Percentiles rank a stretch among this genome's conserved stretches.
Conservation (phyloP, 1,284 basidiomycete genomes). For the Gymnopus androsaceus region DNA sequence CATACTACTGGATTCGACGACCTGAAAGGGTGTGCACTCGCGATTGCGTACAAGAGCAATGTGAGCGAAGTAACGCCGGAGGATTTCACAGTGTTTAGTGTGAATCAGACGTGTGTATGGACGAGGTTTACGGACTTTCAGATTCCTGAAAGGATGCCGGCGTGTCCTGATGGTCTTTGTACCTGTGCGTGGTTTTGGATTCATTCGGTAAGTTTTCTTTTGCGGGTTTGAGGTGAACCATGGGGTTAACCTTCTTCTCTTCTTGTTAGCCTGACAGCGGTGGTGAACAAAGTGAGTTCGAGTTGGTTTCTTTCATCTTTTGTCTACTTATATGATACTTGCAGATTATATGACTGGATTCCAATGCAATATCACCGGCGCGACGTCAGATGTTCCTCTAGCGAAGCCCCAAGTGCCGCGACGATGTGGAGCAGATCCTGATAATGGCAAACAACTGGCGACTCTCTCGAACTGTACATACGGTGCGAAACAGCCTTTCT, state of each 20-base stretch:
- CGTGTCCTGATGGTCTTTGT: conserved; percentile 67
- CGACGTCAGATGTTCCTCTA: conserved; percentile 52
- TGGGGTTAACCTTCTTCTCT: conserved; percentile 7
- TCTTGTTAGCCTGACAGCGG: conserved; percentile 39
- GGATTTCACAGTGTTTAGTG: conserved; percentile 73
- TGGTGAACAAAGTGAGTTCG: conserved; percentile 44
- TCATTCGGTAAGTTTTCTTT: conserved; percentile 45
- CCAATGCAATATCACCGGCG: conserved; percentile 65
- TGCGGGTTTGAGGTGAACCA: not conserved
- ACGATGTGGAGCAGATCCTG: conserved; percentile 58
- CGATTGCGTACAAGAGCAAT: conserved; percentile 71
- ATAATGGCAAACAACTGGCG: conserved; percentile 38
- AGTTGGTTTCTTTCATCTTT: not conserved
- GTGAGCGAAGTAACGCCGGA: conserved; percentile 54
- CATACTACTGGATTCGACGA: conserved; percentile 58
- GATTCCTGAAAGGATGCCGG: conserved; percentile 65
- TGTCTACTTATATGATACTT: not conserved
- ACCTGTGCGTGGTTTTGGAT: conserved; percentile 78
- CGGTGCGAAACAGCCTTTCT: conserved; percentile 65
- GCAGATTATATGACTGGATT: conserved; percentile 76
- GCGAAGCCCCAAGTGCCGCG: conserved; percentile 54
- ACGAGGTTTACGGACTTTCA: conserved; percentile 62
- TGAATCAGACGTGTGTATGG: conserved; percentile 77
- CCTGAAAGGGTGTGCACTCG: conserved; percentile 65
- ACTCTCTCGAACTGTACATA: conserved; percentile 67